phyloP scores from a whole-genome alignment of 2,329 filamentous ascomycete genomes.

The Orbilia quercus region DNA sequence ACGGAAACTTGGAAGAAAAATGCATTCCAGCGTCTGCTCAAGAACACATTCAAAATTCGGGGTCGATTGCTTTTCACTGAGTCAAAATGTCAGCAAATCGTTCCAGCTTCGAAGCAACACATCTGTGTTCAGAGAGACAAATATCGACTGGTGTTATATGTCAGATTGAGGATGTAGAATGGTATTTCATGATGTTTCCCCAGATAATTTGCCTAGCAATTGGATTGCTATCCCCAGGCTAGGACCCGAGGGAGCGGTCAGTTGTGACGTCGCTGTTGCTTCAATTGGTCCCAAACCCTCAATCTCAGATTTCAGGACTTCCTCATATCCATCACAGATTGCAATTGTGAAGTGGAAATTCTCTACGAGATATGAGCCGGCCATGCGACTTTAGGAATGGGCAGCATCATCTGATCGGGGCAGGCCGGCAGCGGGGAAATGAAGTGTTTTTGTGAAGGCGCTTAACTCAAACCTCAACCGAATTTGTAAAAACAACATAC shows the following conservation, averaged over 20 bases:
- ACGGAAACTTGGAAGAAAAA: constrained; percentile 28
- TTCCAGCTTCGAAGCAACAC: no score
- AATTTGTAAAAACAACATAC: constrained; percentile 30
- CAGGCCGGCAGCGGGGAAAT: constrained; percentile 33
- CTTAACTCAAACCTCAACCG: constrained; percentile 41
- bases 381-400: constrained; percentile 13
- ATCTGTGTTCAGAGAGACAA: no score
- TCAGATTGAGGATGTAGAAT: not conserved
- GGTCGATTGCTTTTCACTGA: not conserved
- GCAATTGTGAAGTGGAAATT: constrained; percentile 18
- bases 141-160: no score
- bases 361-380: not conserved
- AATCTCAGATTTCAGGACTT: constrained; percentile 33
- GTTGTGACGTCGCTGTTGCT: constrained; percentile 43
- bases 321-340: constrained; percentile 23
- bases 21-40: constrained; percentile 54
- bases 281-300: constrained; percentile 37
- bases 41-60: constrained; percentile 37
- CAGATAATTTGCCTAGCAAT: not conserved
- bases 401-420: constrained; percentile 9
- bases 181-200: not conserved
- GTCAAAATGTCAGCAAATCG: not conserved
- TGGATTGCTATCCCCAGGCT: constrained; percentile 7
- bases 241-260: constrained; percentile 10
- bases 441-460: constrained; percentile 43